These are phyloP conservation scores for Orbilia brochopaga DNA, from an alignment of 2,329 filamentous ascomycete species.

Conservation along the genomic window DNA sequence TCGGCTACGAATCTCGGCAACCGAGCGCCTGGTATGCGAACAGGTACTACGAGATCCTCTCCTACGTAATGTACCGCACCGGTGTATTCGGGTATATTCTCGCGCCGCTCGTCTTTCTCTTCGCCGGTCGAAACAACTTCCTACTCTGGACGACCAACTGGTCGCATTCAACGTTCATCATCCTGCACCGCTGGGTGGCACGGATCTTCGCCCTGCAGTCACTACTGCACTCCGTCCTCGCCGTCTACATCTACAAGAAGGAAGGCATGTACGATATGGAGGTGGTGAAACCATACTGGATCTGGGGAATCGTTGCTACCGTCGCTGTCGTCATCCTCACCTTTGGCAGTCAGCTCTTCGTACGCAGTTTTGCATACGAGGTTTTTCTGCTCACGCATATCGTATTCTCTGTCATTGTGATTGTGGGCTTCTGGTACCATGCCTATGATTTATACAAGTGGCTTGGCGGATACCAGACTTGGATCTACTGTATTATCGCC, in stretches of 20 bases:
- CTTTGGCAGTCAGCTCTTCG: conserved; percentile 57
- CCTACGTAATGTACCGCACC: conserved; percentile 55
- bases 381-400: conserved; percentile 61
- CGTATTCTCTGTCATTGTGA: conserved; percentile 55
- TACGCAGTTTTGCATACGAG: conserved; percentile 59
- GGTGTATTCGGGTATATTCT: conserved; percentile 60
- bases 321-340: conserved; percentile 56
- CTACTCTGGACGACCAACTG: conserved; percentile 63
- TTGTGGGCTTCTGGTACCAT: conserved; percentile 61
- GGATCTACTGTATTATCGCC: conserved; percentile 60
- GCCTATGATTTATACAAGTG: conserved; percentile 57
- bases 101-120: conserved; percentile 60
- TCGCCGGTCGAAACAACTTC: conserved; percentile 61
- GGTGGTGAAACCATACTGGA: conserved; percentile 58
- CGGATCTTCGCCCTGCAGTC: conserved; percentile 61
- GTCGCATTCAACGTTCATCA: conserved; percentile 62
- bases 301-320: conserved; percentile 60
- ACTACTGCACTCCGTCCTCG: conserved; percentile 61
- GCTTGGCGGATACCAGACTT: conserved; percentile 60
- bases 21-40: conserved; percentile 22
- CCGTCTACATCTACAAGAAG: conserved; percentile 57
- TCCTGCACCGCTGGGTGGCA: conserved; percentile 63
- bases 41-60: conserved; percentile 33
- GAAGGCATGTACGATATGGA: conserved; percentile 55
- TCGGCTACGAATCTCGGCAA: conserved; percentile 54